Base-by-base conservation (phyloP, 805 yeast species). In the Nematodospora valgi region DNA sequence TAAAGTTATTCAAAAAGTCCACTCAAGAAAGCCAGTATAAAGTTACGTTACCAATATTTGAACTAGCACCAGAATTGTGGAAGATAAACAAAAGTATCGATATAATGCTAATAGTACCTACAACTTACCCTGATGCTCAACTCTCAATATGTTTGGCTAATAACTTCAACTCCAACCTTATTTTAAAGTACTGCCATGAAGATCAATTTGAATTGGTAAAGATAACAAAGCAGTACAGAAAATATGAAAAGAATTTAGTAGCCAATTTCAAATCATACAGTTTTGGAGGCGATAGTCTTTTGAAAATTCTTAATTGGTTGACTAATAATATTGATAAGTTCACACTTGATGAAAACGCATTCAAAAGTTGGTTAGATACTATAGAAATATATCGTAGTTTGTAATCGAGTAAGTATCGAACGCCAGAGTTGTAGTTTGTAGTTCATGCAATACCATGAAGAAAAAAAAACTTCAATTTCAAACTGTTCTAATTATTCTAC, bases 81-180 rank as follows among this genome's bases (percentile, higher is more conserved):
- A 30, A 34, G 2, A 33, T 41, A 19, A 47, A 54, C 34, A 45
- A 42, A 8, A 38, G 22, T 8, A 33, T 65, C 3, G 70, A 66
- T 23, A 27, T 66, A 13, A 46, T 63, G 39, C 28, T 67, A 7
- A 41, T 50, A 2, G 54, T 67, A 12, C 72, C 70, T 1, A 47
- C 40, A 3, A 40, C 49, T 23, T 66, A 60, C 35, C 72, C 72
- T 1, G 45, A 52, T n/a, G 20, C 35, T 2, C 38, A 44, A 3
- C 37, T 54, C 1, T 35, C 38, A 8, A 41, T 64, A 7, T 48
- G 45, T 14, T 41, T 64, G 4, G 57, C 62, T 7, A 46, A 52
- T 25, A 60, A 52, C 43, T 60, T 54, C 52, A 58, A 57, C 34
- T 50, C 52, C 30, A 56, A 56, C 39, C 46, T 58, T 16, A 44